Percentiles rank a stretch among this genome's conserved stretches.
phyloP scores from a whole-genome alignment of 495 filamentous ascomycete genomes.

The Lophium mytilinum region DNA sequence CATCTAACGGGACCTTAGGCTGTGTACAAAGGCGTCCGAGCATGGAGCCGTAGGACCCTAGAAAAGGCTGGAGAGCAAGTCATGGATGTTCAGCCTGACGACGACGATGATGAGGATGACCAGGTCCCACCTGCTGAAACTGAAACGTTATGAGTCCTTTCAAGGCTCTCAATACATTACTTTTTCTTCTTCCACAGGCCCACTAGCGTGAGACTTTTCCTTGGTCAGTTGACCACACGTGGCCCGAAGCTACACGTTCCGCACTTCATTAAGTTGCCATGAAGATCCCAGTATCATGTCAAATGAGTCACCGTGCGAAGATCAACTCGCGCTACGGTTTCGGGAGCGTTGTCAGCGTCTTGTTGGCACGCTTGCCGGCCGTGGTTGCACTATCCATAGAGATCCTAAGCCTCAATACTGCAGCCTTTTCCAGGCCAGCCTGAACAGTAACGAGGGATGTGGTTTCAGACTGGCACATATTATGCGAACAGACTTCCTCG shows the following conservation, averaged over 20 bases:
- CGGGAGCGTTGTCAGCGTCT: slow-evolving; percentile 26
- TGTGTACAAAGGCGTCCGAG: slow-evolving; percentile 70
- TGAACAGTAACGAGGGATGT: no score
- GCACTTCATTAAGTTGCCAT: slow-evolving; percentile 97
- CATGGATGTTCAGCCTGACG: slow-evolving; percentile 71
- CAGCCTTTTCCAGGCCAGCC: no score
- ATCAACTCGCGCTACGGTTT: slow-evolving; percentile 43
- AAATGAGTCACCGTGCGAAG: slow-evolving; percentile 93
- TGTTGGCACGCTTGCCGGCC: slow-evolving; percentile 14
- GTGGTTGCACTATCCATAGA: no score
- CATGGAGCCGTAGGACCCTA: slow-evolving; percentile 58
- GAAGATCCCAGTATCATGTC: slow-evolving; percentile 63
- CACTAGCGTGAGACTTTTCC: no score
- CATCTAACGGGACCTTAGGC: slow-evolving; percentile 39
- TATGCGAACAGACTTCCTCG: no score
- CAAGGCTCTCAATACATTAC: background rate
- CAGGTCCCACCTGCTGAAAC: background rate
- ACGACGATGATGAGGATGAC: slow-evolving; percentile 56
- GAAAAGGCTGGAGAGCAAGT: slow-evolving; percentile 71
- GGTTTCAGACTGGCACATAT: no score
- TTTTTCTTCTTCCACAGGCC: background rate
- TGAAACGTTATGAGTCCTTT: background rate
- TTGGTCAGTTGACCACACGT: no score
- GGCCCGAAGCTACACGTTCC: background rate
- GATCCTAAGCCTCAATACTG: no score